Evolutionary conservation across 2,329 filamentous ascomycete species (phyloP).

Genomic region (Rosellinia necatrix): DNA sequence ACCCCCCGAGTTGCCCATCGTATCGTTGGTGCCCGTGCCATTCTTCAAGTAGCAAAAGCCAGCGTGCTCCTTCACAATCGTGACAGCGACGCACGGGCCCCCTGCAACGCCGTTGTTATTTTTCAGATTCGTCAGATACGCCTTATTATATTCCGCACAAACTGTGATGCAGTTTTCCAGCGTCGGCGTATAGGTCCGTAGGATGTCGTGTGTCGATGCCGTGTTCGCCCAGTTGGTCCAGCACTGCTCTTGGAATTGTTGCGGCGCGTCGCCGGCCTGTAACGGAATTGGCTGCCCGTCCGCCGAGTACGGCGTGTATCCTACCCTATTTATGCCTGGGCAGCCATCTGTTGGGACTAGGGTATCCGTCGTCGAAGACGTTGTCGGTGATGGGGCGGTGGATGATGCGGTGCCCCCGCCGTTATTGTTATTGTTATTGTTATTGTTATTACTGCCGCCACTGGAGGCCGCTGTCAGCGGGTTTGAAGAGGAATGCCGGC

Average conservation of each 20-base stretch:
- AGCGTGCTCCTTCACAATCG: slow-evolving; percentile 32
- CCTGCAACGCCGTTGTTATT: slow-evolving; percentile 31
- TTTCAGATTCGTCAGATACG: slow-evolving; percentile 30
- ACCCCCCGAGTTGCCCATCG: slow-evolving; percentile 27
- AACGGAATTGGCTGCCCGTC: slow-evolving; percentile 34
- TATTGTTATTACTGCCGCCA: neutral
- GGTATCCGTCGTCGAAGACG: slow-evolving; percentile 15
- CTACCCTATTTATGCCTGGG: slow-evolving; percentile 29
- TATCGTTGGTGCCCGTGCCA: slow-evolving; percentile 33
- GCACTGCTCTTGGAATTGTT: slow-evolving; percentile 35
- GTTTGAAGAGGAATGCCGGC: too few relatives aligned
- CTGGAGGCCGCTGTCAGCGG: neutral
- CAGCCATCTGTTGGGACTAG: slow-evolving; percentile 33
- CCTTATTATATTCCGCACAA: slow-evolving; percentile 37
- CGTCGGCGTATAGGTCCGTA: slow-evolving; percentile 34
- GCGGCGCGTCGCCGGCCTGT: slow-evolving; percentile 13
- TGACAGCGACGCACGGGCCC: slow-evolving; percentile 35
- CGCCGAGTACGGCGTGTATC: slow-evolving; percentile 33
- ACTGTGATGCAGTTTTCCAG: slow-evolving; percentile 36
- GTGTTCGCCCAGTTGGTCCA: slow-evolving; percentile 32
- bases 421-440: neutral
- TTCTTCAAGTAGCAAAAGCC: slow-evolving; percentile 39
- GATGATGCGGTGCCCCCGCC: slow-evolving; percentile 8
- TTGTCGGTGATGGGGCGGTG: slow-evolving; percentile 7
- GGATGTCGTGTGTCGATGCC: slow-evolving; percentile 31